Percentiles rank a stretch among this genome's conserved stretches.
These are phyloP conservation scores for Trichoderma sp. DNA, from an alignment of 2,329 filamentous ascomycete species.

Conservation along the genomic window DNA sequence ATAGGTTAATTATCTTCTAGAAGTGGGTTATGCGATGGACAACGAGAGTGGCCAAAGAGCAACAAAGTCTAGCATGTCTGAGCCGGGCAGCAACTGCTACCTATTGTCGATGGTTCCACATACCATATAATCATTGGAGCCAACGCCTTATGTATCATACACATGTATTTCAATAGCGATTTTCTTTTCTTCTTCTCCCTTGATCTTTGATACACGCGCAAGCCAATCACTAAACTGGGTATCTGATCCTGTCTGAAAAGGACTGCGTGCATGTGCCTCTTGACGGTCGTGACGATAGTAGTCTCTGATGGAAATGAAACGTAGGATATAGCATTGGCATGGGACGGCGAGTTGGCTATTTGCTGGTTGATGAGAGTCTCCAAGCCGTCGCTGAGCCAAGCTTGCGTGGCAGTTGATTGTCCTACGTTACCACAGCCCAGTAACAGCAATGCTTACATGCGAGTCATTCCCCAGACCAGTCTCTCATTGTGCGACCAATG, in stretches of 20 bases:
- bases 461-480: neutral
- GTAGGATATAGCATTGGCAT: neutral
- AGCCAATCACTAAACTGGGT: neutral
- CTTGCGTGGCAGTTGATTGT: neutral
- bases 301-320: neutral
- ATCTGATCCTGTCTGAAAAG: neutral
- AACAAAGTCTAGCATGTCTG: conserved; percentile 6
- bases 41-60: conserved; percentile 6
- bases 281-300: neutral
- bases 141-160: conserved; percentile 20
- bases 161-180: conserved; percentile 23
- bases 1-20: conserved; percentile 30
- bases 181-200: neutral
- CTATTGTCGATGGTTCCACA: conserved; percentile 4
- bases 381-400: neutral
- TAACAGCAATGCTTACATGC: neutral
- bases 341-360: neutral
- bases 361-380: neutral
- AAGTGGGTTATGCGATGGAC: conserved; percentile 23
- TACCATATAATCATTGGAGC: conserved; percentile 18
- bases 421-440: neutral
- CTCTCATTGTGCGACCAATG: neutral
- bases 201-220: neutral
- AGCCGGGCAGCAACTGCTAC: conserved; percentile 3
- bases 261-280: neutral